phyloP scores from a whole-genome alignment of 805 yeast species.

The Lipomyces sp. region DNA sequence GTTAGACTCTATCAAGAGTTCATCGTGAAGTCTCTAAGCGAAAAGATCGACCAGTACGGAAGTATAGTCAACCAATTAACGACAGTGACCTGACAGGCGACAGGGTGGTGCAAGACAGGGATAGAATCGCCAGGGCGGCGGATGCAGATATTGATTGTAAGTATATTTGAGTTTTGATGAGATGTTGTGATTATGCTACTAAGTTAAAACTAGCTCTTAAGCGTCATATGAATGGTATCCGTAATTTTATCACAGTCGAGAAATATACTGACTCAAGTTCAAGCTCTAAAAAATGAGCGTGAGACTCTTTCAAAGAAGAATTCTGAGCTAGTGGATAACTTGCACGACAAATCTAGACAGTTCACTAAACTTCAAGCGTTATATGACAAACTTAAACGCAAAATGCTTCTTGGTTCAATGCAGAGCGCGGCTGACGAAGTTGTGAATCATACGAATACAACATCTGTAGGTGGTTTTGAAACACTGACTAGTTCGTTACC shows the following conservation, averaged over 20 bases:
- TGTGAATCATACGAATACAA: not conserved
- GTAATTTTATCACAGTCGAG: not conserved
- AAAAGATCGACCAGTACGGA: constrained; percentile 17
- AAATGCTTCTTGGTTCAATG: constrained; percentile 12
- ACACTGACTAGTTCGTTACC: not conserved
- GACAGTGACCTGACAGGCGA: not conserved
- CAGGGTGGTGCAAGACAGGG: constrained; percentile 16
- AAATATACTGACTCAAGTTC: not conserved
- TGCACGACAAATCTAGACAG: constrained; percentile 21
- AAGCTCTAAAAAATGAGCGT: constrained; percentile 17
- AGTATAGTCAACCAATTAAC: not conserved
- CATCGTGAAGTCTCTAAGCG: constrained; percentile 14
- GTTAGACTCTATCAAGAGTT: constrained; percentile 26
- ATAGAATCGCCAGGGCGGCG: constrained; percentile 21
- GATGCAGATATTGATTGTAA: constrained; percentile 26
- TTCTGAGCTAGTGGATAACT: constrained; percentile 12
- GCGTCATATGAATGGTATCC: constrained; percentile 2
- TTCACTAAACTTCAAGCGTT: constrained; percentile 24
- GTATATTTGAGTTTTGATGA: not conserved
- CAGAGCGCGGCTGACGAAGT: constrained; percentile 7
- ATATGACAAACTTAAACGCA: constrained; percentile 27
- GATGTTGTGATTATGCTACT: not conserved
- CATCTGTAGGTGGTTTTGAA: not conserved
- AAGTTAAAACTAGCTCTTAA: not conserved
- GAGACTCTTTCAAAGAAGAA: constrained; percentile 16